Conservation (phyloP, 2,329 filamentous ascomycete species). For the Colletotrichum acutatum region DNA sequence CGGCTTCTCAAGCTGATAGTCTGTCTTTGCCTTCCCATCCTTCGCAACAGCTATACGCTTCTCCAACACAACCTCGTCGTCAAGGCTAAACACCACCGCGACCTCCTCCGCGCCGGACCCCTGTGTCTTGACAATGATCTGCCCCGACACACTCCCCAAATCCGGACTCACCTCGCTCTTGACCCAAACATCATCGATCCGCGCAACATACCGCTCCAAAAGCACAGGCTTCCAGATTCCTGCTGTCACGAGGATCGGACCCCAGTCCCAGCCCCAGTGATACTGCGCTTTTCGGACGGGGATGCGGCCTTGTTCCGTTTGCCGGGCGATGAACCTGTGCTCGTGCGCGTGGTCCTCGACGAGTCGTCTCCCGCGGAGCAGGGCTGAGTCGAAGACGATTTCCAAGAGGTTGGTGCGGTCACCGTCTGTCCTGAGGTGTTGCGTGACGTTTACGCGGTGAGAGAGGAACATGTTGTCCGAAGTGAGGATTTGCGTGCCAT, state of each 20-base stretch:
- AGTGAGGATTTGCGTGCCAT: slow-evolving; percentile 62
- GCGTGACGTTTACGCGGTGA: slow-evolving; percentile 63
- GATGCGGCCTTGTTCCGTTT: slow-evolving; percentile 52
- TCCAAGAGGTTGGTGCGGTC: slow-evolving; percentile 57
- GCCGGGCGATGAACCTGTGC: slow-evolving; percentile 64
- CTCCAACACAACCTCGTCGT: slow-evolving; percentile 35
- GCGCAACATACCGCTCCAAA: slow-evolving; percentile 70
- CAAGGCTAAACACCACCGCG: slow-evolving; percentile 40
- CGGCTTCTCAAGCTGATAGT: slow-evolving; percentile 18
- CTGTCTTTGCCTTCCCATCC: slow-evolving; percentile 1
- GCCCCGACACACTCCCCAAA: slow-evolving; percentile 50
- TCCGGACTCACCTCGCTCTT: slow-evolving; percentile 49
- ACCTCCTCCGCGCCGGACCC: slow-evolving; percentile 42
- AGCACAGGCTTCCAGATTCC: slow-evolving; percentile 75
- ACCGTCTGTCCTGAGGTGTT: slow-evolving; percentile 47
- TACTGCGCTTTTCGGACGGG: slow-evolving; percentile 72
- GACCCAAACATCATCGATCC: slow-evolving; percentile 68
- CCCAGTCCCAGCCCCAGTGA: slow-evolving; percentile 80
- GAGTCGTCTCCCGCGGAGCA: slow-evolving; percentile 62
- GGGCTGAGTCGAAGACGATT: slow-evolving; percentile 67
- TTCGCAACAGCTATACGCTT: neutral
- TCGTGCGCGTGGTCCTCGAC: slow-evolving; percentile 63
- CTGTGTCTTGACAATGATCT: slow-evolving; percentile 49
- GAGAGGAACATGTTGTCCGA: slow-evolving; percentile 74
- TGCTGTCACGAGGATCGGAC: slow-evolving; percentile 69